Evolutionary conservation across 441 rosid species (phyloP), one percentile per base, ranked within the genome.

Genomic region (Francoa sonchifolia): DNA sequence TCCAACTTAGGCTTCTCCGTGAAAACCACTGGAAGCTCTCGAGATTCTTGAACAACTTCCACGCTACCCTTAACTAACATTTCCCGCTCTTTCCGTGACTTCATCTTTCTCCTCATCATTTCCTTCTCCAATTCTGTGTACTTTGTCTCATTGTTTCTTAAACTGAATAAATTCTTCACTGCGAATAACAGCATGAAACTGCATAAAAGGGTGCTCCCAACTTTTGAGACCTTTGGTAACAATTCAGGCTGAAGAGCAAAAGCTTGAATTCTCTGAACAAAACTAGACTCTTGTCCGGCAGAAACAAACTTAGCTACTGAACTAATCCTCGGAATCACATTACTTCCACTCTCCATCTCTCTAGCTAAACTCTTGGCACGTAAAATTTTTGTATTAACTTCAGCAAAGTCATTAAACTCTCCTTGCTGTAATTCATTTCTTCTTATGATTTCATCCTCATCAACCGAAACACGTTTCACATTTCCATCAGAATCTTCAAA

Each of bases 21-120:
- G 11, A 55, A 44, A 43, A 42, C 36, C 50, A 13, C 19, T 6
- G 59, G 38, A 9, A 48, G 47, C 49, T 65, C 72, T 21, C 21
- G 13, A 49, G 39, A 44, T 46, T 57, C 64, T 37, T 48, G 66
- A 42, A 69, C 57, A 65, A 88, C 70, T 58, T 76, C 85, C 28
- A 74, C 65, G 9, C 37, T 23, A 50, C 57, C 73, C 62, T 69
- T 69, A 71, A 54, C 71, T 42, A 44, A 12, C 19, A 36, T 44
- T 58, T 79, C 77, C 54, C 66, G 74, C 61, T 68, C 71, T 59
- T 67, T 68, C 56, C 93, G 66, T 22, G 72, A 63, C 50, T 73
- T 74, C 42, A 74, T 66, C 77, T 83, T 83, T 52, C 95, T 76
- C 75, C 75, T 68, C 82, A 81, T 62, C 95, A 83, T 78, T 56